A percentile compares a stretch with the other conserved stretches of the same genome.
Evolutionary conservation across 2,329 filamentous ascomycete genomes (phyloP).

Genomic region (Fusarium euwallaceae): DNA sequence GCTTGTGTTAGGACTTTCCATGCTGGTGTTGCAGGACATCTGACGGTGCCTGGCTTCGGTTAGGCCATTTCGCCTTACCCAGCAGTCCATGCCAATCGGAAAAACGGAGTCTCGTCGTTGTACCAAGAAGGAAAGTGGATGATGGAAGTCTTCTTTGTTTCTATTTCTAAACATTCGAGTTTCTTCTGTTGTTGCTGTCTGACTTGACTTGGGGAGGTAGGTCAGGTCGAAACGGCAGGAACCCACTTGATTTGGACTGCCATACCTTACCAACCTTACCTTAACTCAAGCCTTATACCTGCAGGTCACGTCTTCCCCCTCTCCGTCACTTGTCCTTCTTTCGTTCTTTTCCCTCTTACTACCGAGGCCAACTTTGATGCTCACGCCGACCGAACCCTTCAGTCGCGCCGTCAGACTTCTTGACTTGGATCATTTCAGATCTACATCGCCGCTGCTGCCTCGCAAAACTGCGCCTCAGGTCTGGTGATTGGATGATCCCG

Average conservation of each 20-base stretch:
- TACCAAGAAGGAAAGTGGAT: conserved; percentile 10
- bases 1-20: conserved; percentile 2
- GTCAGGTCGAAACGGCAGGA: conserved; percentile 15
- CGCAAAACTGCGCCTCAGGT: neutral
- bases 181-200: conserved; percentile 12
- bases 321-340: neutral
- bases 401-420: conserved; percentile 4
- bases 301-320: neutral
- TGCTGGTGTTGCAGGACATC: conserved; percentile 6
- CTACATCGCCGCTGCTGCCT: conserved; percentile 11
- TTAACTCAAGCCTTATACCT: conserved; percentile 15
- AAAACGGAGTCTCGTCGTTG: conserved; percentile 2
- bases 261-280: neutral
- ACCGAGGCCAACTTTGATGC: neutral
- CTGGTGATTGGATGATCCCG: neutral
- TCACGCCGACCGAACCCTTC: conserved; percentile 11
- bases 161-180: neutral
- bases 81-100: conserved; percentile 4
- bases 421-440: conserved; percentile 14
- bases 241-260: neutral
- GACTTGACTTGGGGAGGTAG: neutral
- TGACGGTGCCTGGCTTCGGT: conserved; percentile 10
- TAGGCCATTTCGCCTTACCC: conserved; percentile 10
- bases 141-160: conserved; percentile 14
- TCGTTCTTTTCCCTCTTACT: conserved; percentile 5